Base-by-base conservation (phyloP, 176 grass and related monocot genomes). In the Lolium multiflorum region DNA sequence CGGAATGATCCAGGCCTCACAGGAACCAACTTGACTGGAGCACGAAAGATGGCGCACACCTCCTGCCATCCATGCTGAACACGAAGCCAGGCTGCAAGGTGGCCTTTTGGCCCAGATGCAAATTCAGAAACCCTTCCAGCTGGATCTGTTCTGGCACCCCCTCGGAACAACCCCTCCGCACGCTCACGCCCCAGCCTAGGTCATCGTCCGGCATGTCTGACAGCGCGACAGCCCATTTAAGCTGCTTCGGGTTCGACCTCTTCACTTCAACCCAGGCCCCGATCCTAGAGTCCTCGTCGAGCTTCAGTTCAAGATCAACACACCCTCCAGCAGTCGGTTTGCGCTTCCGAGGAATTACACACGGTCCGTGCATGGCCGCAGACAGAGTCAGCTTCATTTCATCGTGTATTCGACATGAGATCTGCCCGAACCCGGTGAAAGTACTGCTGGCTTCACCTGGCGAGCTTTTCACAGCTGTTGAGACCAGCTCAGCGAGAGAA, bases 241-340 rank as follows among this genome's bases (percentile, higher is more conserved):
- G 41, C 11, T 70, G 54, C 62, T 75, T 80, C 9, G 84, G 69
- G 15, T 87, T 94, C 1, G 81, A 75, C 74, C 87, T 89, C 51
- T 92, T 77, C 47, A 88, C 51, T 80, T 98, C 90, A 16, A 98
- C 51, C 96, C 96, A 98, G 14, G 88, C 83, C 35, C 93, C 93
- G 9, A 94, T 44, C 82, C 89, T 98, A 5, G 91, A 87, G 78
- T 93, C 92, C 94, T 98, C 93, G 74, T 95, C 91, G 3, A 95
- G 51, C 58, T 92, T 91, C 78, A 98, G 71, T 24, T 87, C 78
- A 2, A 98, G 7, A 4, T 80, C 82, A 64, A 95, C 3, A 31
- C 89, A 93, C 79, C 96, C 96, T 83, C 86, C 89, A n/a, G 84
- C 50, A 50, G 61, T 77, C 17, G 66, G 81, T 82, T 91, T 85